Percentiles rank a stretch among this genome's conserved stretches.
phyloP scores from a whole-genome alignment of 2,329 filamentous ascomycete genomes.

The Xylariales sp. region DNA sequence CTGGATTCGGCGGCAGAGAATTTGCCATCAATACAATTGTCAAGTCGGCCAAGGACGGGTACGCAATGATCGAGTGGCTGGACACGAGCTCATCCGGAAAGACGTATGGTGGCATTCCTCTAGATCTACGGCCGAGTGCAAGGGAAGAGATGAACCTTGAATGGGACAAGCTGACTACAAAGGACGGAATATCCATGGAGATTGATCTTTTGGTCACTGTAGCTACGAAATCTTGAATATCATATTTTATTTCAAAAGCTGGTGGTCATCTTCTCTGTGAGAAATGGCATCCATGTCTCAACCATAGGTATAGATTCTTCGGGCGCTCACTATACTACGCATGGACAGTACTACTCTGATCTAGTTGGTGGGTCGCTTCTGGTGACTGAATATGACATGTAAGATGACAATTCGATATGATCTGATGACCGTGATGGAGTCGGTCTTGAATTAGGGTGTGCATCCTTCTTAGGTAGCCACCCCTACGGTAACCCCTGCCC shows the following conservation, averaged over 20 bases:
- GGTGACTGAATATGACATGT: too few species aligned
- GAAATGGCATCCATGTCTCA: too few species aligned
- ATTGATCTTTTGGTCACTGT: conserved; percentile 21
- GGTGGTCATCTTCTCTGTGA: not conserved
- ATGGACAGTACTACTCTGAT: too few species aligned
- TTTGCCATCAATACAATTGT: conserved; percentile 19
- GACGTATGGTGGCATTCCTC: conserved; percentile 24
- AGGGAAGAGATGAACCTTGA: conserved; percentile 23
- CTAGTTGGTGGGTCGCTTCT: too few species aligned
- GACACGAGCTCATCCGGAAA: conserved; percentile 26
- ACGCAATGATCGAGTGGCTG: conserved; percentile 25
- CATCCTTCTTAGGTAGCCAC: too few species aligned
- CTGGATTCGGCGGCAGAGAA: conserved; percentile 12
- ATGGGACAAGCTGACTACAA: conserved; percentile 20
- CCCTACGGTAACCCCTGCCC: too few species aligned
- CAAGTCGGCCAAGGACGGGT: conserved; percentile 14
- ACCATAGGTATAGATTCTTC: too few species aligned
- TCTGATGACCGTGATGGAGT: too few species aligned
- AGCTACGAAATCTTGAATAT: conserved; percentile 9
- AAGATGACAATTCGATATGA: too few species aligned
- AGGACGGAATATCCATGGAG: conserved; percentile 23
- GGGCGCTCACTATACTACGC: too few species aligned
- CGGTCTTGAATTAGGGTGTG: too few species aligned
- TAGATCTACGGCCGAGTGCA: conserved; percentile 19
- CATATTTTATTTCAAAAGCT: not conserved